Percentiles rank a stretch among this genome's conserved stretches.
phyloP scores from a whole-genome alignment of 2,329 filamentous ascomycete species.

The Clarireedia hainanense region DNA sequence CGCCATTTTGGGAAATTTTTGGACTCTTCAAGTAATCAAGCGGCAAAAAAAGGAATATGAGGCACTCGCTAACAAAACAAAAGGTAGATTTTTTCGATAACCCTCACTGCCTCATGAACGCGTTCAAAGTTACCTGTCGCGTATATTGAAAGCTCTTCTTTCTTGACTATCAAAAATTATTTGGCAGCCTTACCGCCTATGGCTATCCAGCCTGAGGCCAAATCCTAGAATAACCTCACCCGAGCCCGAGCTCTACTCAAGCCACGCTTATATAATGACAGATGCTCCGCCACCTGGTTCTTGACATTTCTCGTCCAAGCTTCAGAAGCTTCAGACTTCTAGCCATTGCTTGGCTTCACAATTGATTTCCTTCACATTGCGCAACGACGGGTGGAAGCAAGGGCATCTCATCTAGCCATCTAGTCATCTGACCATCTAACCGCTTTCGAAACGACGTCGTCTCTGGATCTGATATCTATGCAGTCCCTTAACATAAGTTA shows the following conservation, averaged over 20 bases:
- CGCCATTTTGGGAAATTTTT: conserved; percentile 40
- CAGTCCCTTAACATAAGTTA: too few relatives aligned
- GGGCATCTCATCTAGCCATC: too few relatives aligned
- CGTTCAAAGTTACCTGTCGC: conserved; percentile 17
- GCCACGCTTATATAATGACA: not conserved
- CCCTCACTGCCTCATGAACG: conserved; percentile 14
- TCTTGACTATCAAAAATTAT: conserved; percentile 13
- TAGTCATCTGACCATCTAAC: too few relatives aligned
- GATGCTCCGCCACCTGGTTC: too few relatives aligned
- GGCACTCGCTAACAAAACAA: conserved; percentile 1
- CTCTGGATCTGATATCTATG: too few relatives aligned
- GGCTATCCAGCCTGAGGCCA: not conserved
- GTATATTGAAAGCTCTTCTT: conserved; percentile 15
- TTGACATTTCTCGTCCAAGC: too few relatives aligned
- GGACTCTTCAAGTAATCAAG: conserved; percentile 13
- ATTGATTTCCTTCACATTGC: too few relatives aligned
- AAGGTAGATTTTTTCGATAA: not conserved
- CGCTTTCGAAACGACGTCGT: too few relatives aligned
- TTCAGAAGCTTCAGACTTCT: too few relatives aligned
- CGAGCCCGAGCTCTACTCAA: not conserved
- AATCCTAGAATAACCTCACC: not conserved
- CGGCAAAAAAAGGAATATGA: not conserved
- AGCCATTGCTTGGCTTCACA: too few relatives aligned
- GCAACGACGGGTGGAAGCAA: too few relatives aligned
- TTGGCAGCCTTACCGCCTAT: not conserved